These are phyloP conservation scores for Omphalea diandra DNA, from an alignment of 441 rosid species.

Conservation along the genomic window DNA sequence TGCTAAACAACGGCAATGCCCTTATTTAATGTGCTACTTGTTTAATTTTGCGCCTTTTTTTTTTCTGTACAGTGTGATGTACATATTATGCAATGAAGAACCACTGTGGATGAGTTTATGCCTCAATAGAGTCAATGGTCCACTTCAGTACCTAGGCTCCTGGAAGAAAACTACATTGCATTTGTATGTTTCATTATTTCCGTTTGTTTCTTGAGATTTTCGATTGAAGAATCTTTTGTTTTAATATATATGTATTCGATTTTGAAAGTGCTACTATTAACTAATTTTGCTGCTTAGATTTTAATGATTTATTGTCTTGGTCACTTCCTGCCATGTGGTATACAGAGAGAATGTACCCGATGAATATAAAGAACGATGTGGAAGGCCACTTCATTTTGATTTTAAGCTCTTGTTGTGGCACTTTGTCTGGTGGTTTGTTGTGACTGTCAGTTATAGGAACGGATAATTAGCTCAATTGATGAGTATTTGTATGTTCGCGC, in stretches of 20 bases:
- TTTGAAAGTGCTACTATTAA: background rate
- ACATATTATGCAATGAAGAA: constrained; percentile 85
- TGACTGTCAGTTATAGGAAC: background rate
- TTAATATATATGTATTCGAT: too few species aligned
- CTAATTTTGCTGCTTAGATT: background rate
- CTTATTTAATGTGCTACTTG: too few species aligned
- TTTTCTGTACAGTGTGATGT: constrained; percentile 65
- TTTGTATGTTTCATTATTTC: constrained; percentile 43
- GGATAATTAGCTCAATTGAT: background rate
- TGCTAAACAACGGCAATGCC: too few species aligned
- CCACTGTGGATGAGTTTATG: constrained; percentile 92
- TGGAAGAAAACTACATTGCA: constrained; percentile 80
- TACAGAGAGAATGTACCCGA: constrained; percentile 61
- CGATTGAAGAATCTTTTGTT: background rate
- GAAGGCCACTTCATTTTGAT: constrained; percentile 55
- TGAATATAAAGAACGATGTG: constrained; percentile 36
- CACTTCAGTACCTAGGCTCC: constrained; percentile 71
- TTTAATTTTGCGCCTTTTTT: too few species aligned
- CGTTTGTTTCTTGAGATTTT: background rate
- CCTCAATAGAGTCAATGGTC: constrained; percentile 47
- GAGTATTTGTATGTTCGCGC: constrained; percentile 23
- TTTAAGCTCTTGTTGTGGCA: constrained; percentile 39
- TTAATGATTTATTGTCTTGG: too few species aligned
- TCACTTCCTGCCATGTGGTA: too few species aligned
- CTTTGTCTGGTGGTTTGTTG: constrained; percentile 10